These are phyloP conservation scores for Aspergillus vadensis DNA, from an alignment of 2,329 filamentous ascomycete genomes.

Conservation along the genomic window DNA sequence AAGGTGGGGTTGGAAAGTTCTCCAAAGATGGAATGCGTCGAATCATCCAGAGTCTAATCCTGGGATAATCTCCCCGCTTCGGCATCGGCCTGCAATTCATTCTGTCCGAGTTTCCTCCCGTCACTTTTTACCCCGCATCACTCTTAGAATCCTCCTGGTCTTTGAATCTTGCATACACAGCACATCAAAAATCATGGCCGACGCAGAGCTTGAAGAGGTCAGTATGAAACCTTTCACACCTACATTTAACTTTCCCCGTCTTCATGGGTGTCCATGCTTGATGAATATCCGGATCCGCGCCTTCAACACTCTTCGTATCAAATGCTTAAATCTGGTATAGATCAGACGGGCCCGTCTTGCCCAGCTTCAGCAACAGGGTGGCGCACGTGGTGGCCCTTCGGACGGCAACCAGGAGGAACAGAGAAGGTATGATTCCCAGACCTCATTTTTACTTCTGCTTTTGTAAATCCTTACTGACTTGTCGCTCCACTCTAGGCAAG, in stretches of 20 bases:
- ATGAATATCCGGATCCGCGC: background rate
- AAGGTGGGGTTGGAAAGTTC: constrained; percentile 25
- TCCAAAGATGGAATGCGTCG: constrained; percentile 5
- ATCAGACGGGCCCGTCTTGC: constrained; percentile 90
- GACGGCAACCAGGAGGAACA: constrained; percentile 63
- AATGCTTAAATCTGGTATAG: constrained; percentile 47
- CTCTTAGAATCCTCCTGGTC: background rate
- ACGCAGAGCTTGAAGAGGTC: constrained; percentile 67
- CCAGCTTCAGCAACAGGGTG: constrained; percentile 77
- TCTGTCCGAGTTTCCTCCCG: background rate
- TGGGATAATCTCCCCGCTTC: background rate
- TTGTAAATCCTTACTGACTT: background rate
- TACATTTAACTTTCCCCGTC: background rate
- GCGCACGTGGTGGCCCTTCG: constrained; percentile 50
- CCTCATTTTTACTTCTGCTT: background rate
- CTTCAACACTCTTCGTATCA: background rate
- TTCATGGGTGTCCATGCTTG: too few relatives aligned
- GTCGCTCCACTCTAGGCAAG: constrained; percentile 28
- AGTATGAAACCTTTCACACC: constrained; percentile 11
- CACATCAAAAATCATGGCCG: constrained; percentile 53
- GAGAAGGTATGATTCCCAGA: constrained; percentile 56
- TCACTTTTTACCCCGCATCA: background rate
- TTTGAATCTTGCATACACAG: background rate
- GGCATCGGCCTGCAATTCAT: background rate
- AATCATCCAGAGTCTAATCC: constrained; percentile 1